phyloP scores from a whole-genome alignment of 345 rosid genomes.

The Dimocarpus longan region DNA sequence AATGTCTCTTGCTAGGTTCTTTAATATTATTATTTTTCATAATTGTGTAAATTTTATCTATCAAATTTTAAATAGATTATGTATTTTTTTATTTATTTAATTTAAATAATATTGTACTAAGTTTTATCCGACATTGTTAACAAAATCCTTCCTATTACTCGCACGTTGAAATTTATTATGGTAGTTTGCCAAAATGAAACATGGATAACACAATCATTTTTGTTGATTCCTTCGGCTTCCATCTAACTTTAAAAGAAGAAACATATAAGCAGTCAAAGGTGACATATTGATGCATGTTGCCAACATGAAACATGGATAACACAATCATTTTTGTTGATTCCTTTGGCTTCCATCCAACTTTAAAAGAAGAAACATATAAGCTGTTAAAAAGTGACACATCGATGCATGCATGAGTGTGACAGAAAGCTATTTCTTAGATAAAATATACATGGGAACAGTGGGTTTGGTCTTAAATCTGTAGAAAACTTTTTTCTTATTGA shows the following conservation, averaged over 20 bases:
- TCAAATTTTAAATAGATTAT: too few species aligned
- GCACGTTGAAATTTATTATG: too few species aligned
- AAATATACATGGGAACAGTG: slow-evolving; percentile 38
- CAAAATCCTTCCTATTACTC: too few species aligned
- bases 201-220: neutral
- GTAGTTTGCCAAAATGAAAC: neutral
- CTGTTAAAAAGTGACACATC: neutral
- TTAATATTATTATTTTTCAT: too few species aligned
- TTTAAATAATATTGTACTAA: too few species aligned
- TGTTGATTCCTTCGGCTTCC: neutral
- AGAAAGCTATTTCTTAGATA: slow-evolving; percentile 11
- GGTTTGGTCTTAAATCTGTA: slow-evolving; percentile 54
- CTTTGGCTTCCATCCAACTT: neutral
- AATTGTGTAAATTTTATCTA: too few species aligned
- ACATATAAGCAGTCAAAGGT: neutral
- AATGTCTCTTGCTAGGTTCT: too few species aligned
- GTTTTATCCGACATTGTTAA: too few species aligned
- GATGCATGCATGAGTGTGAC: neutral
- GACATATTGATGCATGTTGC: too few species aligned
- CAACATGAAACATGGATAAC: neutral
- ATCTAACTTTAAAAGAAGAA: neutral
- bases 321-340: neutral
- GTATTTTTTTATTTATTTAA: too few species aligned
- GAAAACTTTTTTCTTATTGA: slow-evolving; percentile 48
- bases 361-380: neutral